Evolutionary conservation across 2,329 filamentous ascomycete genomes (phyloP).

Genomic region (Pseudogymnoascus pannorum): DNA sequence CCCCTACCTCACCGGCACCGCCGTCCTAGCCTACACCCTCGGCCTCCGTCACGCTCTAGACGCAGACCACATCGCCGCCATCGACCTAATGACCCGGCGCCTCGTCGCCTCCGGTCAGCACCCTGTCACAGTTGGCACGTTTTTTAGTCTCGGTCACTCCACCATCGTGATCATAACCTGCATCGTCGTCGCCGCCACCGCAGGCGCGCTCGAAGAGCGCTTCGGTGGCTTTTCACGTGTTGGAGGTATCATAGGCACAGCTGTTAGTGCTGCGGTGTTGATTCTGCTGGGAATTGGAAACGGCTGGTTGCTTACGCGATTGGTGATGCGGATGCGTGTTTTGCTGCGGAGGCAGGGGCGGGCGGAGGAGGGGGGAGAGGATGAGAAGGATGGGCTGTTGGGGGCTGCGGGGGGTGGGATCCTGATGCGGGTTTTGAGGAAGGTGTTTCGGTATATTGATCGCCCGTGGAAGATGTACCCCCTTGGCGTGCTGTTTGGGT

Average conservation of each 20-base stretch:
- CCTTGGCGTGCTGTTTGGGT: slow-evolving; percentile 76
- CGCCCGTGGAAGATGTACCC: slow-evolving; percentile 95
- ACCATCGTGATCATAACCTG: slow-evolving; percentile 90
- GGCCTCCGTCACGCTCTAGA: slow-evolving; percentile 93
- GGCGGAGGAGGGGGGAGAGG: slow-evolving; percentile 21
- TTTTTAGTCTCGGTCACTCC: slow-evolving; percentile 88
- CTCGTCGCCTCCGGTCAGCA: slow-evolving; percentile 78
- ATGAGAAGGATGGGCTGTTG: slow-evolving; percentile 36
- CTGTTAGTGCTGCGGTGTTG: slow-evolving; percentile 75
- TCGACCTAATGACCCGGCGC: slow-evolving; percentile 89
- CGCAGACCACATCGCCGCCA: slow-evolving; percentile 84
- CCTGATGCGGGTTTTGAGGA: slow-evolving; percentile 62
- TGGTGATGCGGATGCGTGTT: slow-evolving; percentile 60
- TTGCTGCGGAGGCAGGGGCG: slow-evolving; percentile 42
- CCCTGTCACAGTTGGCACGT: slow-evolving; percentile 88
- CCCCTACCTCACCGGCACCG: slow-evolving; percentile 64
- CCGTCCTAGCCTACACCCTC: slow-evolving; percentile 78
- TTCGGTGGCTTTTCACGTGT: slow-evolving; percentile 75
- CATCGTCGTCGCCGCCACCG: slow-evolving; percentile 84
- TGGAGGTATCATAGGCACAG: slow-evolving; percentile 84
- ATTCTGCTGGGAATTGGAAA: slow-evolving; percentile 79
- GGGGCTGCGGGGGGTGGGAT: slow-evolving; percentile 72
- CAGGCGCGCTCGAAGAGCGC: slow-evolving; percentile 69
- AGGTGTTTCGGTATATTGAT: slow-evolving; percentile 67
- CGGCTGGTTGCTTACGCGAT: slow-evolving; percentile 72